phyloP scores from a whole-genome alignment of 805 yeast species.

The Kuraishia cidri region DNA sequence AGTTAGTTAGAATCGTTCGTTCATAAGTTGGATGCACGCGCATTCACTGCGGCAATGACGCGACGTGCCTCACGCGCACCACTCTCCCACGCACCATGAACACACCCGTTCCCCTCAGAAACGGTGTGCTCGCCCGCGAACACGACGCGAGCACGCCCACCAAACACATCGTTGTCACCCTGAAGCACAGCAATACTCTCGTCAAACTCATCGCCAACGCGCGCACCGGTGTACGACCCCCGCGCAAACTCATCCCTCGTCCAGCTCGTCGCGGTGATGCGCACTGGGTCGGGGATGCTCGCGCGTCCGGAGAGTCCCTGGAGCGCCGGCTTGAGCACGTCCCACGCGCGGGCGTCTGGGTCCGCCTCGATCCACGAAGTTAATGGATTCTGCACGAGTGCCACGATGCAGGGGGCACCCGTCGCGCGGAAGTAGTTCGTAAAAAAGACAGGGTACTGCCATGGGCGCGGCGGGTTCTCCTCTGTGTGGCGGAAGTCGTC shows the following conservation, averaged over 20 bases:
- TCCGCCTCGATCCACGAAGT: conserved; percentile 37
- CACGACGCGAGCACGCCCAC: conserved; percentile 19
- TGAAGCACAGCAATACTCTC: conserved; percentile 20
- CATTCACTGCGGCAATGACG: too few relatives aligned
- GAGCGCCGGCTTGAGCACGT: conserved; percentile 33
- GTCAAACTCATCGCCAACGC: conserved; percentile 28
- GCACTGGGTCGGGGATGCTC: conserved; percentile 15
- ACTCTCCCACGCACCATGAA: conserved; percentile 47
- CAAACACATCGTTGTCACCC: conserved; percentile 13
- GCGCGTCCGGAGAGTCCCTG: conserved; percentile 6
- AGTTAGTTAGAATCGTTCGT: too few relatives aligned
- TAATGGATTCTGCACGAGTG: conserved; percentile 39
- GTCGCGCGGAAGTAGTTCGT: conserved; percentile 18
- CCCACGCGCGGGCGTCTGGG: conserved; percentile 31
- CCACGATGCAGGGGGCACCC: conserved; percentile 27
- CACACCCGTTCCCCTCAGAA: conserved; percentile 46
- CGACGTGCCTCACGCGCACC: too few relatives aligned
- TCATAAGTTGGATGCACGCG: too few relatives aligned
- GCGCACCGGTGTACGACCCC: conserved; percentile 30
- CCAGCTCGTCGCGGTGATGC: conserved; percentile 32
- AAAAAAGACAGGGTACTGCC: conserved; percentile 18
- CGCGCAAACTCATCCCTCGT: conserved; percentile 39
- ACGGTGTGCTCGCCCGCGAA: conserved; percentile 53
- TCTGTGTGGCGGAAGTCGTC: not conserved
- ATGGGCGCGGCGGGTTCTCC: conserved; percentile 12